Conservation (phyloP, 192 early-diverging fungal genomes). For the Umbelopsis isabellina region DNA sequence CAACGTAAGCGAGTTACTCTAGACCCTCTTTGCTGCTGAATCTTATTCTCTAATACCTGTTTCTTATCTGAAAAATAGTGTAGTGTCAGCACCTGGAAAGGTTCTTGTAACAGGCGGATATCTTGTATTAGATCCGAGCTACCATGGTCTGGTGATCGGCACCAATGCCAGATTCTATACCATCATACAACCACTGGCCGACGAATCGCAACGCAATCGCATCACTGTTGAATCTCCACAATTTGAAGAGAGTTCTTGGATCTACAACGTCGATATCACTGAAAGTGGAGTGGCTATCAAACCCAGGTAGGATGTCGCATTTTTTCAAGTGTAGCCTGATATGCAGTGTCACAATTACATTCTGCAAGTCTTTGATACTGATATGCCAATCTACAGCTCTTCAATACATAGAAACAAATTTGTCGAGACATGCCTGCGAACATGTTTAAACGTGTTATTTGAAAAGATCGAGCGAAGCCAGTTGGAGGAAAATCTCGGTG, state of each 20-base stretch:
- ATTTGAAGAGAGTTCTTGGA: constrained; percentile 84
- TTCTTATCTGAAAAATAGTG: constrained; percentile 25
- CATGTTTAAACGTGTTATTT: constrained; percentile 47
- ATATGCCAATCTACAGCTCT: constrained; percentile 1
- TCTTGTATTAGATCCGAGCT: constrained; percentile 83
- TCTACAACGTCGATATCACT: constrained; percentile 50
- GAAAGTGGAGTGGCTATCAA: constrained; percentile 43
- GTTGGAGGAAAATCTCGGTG: constrained; percentile 33
- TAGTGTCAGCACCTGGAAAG: constrained; percentile 94
- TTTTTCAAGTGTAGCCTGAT: neutral
- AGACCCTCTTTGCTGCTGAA: neutral
- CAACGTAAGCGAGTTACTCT: constrained; percentile 5
- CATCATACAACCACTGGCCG: constrained; percentile 42
- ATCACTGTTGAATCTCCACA: constrained; percentile 81
- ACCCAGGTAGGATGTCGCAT: constrained; percentile 30
- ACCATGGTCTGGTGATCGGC: constrained; percentile 83
- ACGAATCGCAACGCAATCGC: constrained; percentile 19
- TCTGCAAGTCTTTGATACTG: neutral
- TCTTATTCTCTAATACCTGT: neutral
- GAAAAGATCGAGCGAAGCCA: constrained; percentile 31
- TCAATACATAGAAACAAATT: constrained; percentile 59
- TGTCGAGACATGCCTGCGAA: constrained; percentile 61
- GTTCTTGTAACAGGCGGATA: constrained; percentile 94
- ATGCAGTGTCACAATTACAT: neutral
- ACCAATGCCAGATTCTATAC: constrained; percentile 87